Conservation (phyloP, 345 rosid genomes). For the Linum usitatissimum region DNA sequence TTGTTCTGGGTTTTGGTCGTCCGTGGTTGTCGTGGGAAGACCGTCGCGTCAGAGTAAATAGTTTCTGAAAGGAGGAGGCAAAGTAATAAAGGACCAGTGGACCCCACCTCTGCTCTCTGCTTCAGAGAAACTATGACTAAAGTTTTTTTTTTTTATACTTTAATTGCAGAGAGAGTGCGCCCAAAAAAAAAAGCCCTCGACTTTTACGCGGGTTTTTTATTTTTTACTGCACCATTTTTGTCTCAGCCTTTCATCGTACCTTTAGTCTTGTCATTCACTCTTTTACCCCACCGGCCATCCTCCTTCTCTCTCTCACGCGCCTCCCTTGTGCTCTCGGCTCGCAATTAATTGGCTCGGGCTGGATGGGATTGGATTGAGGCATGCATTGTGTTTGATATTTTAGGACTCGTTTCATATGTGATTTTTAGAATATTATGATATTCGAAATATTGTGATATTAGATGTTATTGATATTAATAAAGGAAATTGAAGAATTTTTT, state of each 20-base stretch:
- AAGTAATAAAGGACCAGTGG: background rate
- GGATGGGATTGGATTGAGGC: background rate
- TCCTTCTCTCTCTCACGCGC: slow-evolving; percentile 12
- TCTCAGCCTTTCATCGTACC: slow-evolving; percentile 52
- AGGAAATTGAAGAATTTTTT: too few species aligned
- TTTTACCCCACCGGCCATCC: background rate
- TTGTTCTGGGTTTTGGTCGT: too few species aligned
- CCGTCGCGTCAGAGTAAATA: background rate
- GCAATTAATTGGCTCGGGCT: slow-evolving; percentile 9
- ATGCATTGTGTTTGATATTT: too few species aligned
- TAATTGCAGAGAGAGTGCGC: slow-evolving; percentile 6
- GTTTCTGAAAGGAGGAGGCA: background rate
- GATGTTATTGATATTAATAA: too few species aligned
- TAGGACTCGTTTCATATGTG: too few species aligned
- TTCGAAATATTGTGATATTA: too few species aligned
- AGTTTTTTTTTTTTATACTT: slow-evolving; percentile 7
- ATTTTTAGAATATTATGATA: too few species aligned
- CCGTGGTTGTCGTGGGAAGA: background rate
- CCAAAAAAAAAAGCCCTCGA: slow-evolving; percentile 30
- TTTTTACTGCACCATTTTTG: slow-evolving; percentile 8
- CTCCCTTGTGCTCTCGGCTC: slow-evolving; percentile 5
- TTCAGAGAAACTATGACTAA: slow-evolving; percentile 3
- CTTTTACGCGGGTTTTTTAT: slow-evolving; percentile 45
- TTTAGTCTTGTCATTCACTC: slow-evolving; percentile 27
- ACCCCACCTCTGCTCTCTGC: too few species aligned